These are phyloP conservation scores for Monilinia fructigena DNA, from an alignment of 2,329 filamentous ascomycete species.

Conservation along the genomic window DNA sequence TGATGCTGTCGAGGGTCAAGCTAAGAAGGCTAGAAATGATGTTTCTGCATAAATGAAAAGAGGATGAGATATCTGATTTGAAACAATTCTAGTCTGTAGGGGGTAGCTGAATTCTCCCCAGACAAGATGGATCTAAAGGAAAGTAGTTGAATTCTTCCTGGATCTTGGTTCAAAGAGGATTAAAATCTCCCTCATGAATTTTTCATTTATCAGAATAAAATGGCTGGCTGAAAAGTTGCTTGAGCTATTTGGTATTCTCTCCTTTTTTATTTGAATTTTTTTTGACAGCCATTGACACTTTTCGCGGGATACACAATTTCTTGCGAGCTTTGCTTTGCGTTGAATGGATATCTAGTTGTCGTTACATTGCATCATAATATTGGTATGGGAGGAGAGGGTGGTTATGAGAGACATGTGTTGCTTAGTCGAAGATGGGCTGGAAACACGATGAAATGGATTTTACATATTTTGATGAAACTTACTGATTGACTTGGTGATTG, in stretches of 20 bases:
- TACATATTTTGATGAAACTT: background rate
- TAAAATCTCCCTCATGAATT: constrained; percentile 5
- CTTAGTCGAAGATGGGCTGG: background rate
- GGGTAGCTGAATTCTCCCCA: constrained; percentile 21
- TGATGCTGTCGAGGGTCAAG: constrained; percentile 20
- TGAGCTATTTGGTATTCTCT: constrained; percentile 18
- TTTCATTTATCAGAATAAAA: constrained; percentile 12
- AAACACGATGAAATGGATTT: background rate
- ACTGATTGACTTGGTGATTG: background rate
- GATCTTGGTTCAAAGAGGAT: constrained; percentile 9
- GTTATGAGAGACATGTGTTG: background rate
- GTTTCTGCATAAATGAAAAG: constrained; percentile 19
- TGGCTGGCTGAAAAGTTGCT: constrained; percentile 22
- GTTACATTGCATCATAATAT: background rate
- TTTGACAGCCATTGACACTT: background rate
- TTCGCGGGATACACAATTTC: constrained; percentile 1
- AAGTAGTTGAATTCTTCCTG: constrained; percentile 21
- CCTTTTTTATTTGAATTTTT: constrained; percentile 3
- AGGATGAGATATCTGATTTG: constrained; percentile 3
- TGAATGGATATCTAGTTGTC: background rate
- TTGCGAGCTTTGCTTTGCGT: constrained; percentile 5
- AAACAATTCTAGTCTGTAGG: constrained; percentile 11
- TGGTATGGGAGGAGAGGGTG: background rate
- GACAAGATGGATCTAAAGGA: constrained; percentile 14
- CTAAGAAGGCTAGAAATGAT: constrained; percentile 24